Conservation (phyloP, 768 basidiomycete species). For the Serpula lacrymans region DNA sequence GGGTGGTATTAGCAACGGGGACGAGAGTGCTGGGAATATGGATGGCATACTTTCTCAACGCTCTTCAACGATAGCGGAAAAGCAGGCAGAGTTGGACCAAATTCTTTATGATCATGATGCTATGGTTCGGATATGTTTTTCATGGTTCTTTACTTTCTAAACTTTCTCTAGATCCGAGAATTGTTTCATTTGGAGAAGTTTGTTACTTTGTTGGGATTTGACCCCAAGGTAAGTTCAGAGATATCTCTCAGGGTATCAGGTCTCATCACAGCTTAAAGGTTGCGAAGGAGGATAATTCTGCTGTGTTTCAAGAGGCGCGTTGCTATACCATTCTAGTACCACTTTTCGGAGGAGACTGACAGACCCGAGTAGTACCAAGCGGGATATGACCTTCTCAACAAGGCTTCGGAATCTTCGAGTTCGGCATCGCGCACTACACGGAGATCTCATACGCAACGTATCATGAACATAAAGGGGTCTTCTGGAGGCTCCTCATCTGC, state of each 20-base stretch:
- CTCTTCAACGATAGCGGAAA: conserved; percentile 49
- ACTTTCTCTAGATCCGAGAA: conserved; percentile 64
- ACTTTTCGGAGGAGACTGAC: conserved; percentile 7
- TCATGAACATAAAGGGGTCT: conserved; percentile 38
- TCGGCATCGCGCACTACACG: conserved; percentile 62
- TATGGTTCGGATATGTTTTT: conserved; percentile 51
- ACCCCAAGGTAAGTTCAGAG: conserved; percentile 57
- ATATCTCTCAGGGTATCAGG: neutral
- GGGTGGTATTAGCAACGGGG: too few species aligned
- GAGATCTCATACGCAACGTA: conserved; percentile 52
- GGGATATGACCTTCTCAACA: conserved; percentile 57
- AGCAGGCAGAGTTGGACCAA: conserved; percentile 54
- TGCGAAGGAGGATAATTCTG: conserved; percentile 69
- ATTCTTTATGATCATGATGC: conserved; percentile 69
- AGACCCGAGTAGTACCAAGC: conserved; percentile 49
- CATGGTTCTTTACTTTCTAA: conserved; percentile 1
- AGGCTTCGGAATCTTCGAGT: conserved; percentile 37
- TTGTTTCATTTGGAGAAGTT: conserved; percentile 87
- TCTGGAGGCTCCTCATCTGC: conserved; percentile 19
- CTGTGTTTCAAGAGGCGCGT: conserved; percentile 72
- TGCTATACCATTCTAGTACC: conserved; percentile 2
- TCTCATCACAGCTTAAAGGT: conserved; percentile 36
- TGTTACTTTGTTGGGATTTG: conserved; percentile 68
- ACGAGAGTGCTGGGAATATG: too few species aligned
- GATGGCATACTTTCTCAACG: conserved; percentile 38